These are phyloP conservation scores for Fusarium citri DNA, from an alignment of 2,329 filamentous ascomycete species.

Conservation along the genomic window DNA sequence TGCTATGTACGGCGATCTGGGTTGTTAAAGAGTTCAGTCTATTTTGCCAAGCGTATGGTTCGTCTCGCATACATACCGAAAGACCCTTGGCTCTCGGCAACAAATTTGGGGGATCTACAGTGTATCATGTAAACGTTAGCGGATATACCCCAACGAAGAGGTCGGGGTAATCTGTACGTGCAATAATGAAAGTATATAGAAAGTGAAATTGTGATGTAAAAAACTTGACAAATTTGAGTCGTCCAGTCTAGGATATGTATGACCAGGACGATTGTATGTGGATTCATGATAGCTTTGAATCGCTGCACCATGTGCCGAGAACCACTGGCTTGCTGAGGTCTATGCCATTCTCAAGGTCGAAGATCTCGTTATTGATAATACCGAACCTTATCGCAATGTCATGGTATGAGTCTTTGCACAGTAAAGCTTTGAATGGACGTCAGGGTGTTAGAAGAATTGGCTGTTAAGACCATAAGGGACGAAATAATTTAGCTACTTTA, in stretches of 20 bases:
- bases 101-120: neutral
- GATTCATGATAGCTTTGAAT: neutral
- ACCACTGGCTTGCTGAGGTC: neutral
- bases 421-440: neutral
- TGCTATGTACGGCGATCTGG: neutral
- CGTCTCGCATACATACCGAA: neutral
- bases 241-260: too few relatives aligned
- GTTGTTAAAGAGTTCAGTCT: neutral
- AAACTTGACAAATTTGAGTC: too few relatives aligned
- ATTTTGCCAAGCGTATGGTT: neutral
- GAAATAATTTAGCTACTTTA: neutral
- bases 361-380: neutral
- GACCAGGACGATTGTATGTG: too few relatives aligned
- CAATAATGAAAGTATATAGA: neutral
- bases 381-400: neutral
- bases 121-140: neutral
- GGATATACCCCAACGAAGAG: neutral
- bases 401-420: neutral
- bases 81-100: neutral
- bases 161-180: neutral
- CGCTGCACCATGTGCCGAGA: neutral
- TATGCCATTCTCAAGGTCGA: rapidly evolving
- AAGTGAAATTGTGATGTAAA: too few relatives aligned
- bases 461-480: neutral
- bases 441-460: neutral